Evolutionary conservation across 2,329 filamentous ascomycete species (phyloP).

Genomic region (Paramyrothecium sp.): DNA sequence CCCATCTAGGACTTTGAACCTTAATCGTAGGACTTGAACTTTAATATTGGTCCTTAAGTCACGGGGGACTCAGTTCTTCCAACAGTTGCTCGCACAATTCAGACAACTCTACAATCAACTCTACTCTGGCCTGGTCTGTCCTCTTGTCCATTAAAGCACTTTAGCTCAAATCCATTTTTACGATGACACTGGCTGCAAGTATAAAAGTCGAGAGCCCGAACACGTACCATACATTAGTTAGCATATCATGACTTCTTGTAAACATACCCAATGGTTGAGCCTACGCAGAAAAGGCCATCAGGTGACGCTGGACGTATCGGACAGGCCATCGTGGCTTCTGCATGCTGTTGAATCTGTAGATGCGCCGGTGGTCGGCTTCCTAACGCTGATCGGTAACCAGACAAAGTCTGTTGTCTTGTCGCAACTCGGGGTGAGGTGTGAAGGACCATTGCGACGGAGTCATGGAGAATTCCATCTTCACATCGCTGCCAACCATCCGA

Average conservation of each 20-base stretch:
- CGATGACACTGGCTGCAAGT: neutral
- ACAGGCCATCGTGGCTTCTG: conserved; percentile 4
- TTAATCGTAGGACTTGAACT: too few relatives aligned
- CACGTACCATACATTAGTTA: neutral
- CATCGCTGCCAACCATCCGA: neutral
- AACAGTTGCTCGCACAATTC: too few relatives aligned
- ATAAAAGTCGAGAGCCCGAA: neutral
- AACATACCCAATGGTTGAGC: conserved; percentile 5
- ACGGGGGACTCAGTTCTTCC: too few relatives aligned
- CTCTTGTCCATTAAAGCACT: neutral
- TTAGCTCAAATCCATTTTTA: neutral
- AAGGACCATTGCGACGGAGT: neutral
- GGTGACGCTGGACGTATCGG: conserved; percentile 3
- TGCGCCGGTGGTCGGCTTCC: neutral
- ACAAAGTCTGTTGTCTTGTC: neutral
- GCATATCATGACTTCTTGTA: conserved; percentile 3
- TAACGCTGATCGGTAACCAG: conserved; percentile 3
- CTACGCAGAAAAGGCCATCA: conserved; percentile 1
- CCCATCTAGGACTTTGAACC: too few relatives aligned
- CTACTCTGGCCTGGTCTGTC: neutral
- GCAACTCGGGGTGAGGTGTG: neutral
- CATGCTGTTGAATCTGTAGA: conserved; percentile 1
- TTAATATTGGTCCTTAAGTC: too few relatives aligned
- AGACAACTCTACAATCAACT: too few relatives aligned
- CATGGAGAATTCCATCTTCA: conserved; percentile 5